These are phyloP conservation scores for Pythium coloratum DNA, from an alignment of 352 stramenopile species.

Conservation along the genomic window DNA sequence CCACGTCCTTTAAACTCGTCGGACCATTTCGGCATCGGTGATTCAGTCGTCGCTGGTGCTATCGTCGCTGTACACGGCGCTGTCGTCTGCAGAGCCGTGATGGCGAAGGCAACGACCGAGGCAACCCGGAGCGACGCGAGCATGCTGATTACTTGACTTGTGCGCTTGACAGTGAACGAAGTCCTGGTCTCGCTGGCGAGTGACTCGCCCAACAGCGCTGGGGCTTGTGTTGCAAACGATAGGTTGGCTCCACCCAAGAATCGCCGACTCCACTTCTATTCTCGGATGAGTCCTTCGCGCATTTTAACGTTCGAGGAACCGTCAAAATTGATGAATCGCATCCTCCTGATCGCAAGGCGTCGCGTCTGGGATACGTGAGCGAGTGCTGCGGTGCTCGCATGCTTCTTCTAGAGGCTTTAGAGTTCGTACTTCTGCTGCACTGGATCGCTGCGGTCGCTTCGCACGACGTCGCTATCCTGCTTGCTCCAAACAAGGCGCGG, in stretches of 20 bases:
- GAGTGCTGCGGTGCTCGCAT: too few relatives aligned
- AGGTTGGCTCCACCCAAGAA: not conserved
- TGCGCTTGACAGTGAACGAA: not conserved
- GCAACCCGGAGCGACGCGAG: not conserved
- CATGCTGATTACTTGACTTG: not conserved
- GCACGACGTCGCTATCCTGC: constrained; percentile 49
- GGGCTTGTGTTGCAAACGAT: not conserved
- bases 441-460: constrained; percentile 43
- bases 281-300: not conserved
- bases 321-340: not conserved
- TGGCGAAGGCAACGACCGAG: not conserved
- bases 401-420: not conserved
- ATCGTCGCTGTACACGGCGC: not conserved
- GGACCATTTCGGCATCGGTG: not conserved
- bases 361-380: not conserved
- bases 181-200: not conserved
- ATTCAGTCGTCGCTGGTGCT: not conserved
- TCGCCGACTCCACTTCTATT: not conserved
- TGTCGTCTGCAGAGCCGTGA: not conserved
- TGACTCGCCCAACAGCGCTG: too few relatives aligned
- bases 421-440: constrained; percentile 74
- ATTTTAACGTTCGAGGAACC: not conserved
- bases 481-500: constrained; percentile 79
- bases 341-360: not conserved
- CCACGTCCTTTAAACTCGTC: not conserved